Evolutionary conservation across 805 yeast species (phyloP).

Genomic region (Yarrowia deformans): DNA sequence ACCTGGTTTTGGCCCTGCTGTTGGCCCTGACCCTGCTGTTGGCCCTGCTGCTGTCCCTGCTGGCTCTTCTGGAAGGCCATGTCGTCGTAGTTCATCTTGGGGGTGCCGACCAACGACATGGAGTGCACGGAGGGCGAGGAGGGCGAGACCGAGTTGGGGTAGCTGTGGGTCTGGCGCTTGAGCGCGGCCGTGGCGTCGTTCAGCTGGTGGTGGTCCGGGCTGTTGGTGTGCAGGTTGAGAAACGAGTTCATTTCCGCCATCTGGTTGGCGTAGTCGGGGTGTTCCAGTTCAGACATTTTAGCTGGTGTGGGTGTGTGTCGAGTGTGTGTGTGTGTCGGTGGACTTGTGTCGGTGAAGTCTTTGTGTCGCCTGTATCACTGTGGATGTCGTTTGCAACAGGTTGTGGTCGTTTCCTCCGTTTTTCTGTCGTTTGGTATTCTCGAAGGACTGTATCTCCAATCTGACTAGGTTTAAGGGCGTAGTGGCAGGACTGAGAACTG

Average conservation of each 20-base stretch:
- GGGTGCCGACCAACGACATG: conserved; percentile 36
- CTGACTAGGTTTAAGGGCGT: not conserved
- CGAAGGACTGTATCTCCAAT: not conserved
- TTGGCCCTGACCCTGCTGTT: not conserved
- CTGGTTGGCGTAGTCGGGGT: conserved; percentile 37
- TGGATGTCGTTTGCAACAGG: too few species aligned
- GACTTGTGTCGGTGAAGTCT: not conserved
- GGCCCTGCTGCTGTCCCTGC: not conserved
- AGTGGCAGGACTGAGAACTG: conserved; percentile 10
- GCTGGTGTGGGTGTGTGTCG: not conserved
- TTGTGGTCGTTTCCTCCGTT: too few species aligned
- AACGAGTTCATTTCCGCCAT: conserved; percentile 38
- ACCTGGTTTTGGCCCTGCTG: not conserved
- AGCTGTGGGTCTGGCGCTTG: conserved; percentile 38
- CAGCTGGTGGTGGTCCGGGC: conserved; percentile 32
- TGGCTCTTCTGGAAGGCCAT: conserved; percentile 16
- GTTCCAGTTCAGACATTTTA: conserved; percentile 28
- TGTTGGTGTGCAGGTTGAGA: conserved; percentile 37
- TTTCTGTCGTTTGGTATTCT: too few species aligned
- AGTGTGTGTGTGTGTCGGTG: not conserved
- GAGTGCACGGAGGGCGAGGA: conserved; percentile 30
- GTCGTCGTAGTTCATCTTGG: conserved; percentile 33
- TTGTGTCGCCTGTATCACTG: not conserved
- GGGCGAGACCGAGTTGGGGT: conserved; percentile 38
- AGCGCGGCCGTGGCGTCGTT: not conserved